Base-by-base conservation (phyloP, 192 early-diverging fungal species). In the Entophlyctis helioformis region DNA sequence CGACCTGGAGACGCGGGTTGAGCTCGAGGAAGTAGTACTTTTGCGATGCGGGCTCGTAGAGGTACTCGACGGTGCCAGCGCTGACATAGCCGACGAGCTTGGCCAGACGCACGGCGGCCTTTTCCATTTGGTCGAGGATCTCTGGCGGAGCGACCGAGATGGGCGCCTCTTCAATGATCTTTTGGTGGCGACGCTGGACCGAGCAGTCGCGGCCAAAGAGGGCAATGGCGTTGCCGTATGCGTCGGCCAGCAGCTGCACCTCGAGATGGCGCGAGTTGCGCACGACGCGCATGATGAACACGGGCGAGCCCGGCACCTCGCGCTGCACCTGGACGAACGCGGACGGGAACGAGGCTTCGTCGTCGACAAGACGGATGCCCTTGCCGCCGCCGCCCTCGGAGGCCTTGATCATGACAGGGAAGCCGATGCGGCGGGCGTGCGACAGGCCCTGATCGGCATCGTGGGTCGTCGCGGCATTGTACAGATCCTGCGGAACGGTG, bases 341-440 rank as follows among this genome's bases (percentile, higher is more conserved):
- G 32, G 76, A 73, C 4, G 65, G 58, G 66, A 98, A 98, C 39
- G 74, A 66, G 1, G 66, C 66, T 27, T 74, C 66, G 50, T 74
- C 67, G 22, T 87, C 73, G 12, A 96, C 92, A 64, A 90, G 88
- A 51, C 94, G 86, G 60, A 98, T 98, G 54, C 94, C 94, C 69
- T 98, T 98, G 44, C 94, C 94, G 56, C 94, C 94, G 52, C 94
- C 94, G 56, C 94, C 94, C 69, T 98, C 94, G 7, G 89, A 92
- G 28, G 94, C 94, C 71, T 98, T 98, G 62, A 96, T 86, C 94
- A 98, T 98, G 60, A 98, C 77, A 9, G 94, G 94, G 64, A 84
- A 98, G 4, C 94, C 94, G 36, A 98, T 94, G 43, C 81, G 71
- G 40, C 78, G 74, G 8, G 94, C 91, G 50, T 86, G 82, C 38